These are phyloP conservation scores for Solanum chilense DNA, from an alignment of 257 asterid species.

Conservation along the genomic window DNA sequence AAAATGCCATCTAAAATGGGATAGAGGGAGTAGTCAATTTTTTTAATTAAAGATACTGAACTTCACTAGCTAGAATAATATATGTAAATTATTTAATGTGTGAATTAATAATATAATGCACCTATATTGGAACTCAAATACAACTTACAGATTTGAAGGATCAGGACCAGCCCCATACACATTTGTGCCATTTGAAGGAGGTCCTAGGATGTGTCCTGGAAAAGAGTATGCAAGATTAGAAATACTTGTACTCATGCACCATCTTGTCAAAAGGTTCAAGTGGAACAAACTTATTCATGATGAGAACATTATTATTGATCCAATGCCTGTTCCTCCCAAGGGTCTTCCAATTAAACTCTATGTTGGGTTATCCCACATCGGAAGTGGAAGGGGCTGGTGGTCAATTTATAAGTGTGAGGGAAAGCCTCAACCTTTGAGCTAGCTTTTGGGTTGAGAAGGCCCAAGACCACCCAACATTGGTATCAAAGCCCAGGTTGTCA, in stretches of 20 bases:
- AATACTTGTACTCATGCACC: constrained; percentile 42
- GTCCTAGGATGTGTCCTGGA: constrained; percentile 55
- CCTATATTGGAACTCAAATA: constrained; percentile 42
- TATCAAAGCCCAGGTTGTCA: too few relatives aligned
- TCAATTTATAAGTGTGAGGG: too few relatives aligned
- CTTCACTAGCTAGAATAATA: background rate
- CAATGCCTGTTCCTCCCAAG: constrained; percentile 39
- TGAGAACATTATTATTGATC: constrained; percentile 33
- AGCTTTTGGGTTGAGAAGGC: too few relatives aligned
- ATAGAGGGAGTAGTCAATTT: too few relatives aligned
- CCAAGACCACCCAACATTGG: too few relatives aligned
- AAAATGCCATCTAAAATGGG: too few relatives aligned
- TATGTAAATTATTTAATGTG: background rate
- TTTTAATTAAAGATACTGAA: background rate
- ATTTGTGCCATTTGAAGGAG: constrained; percentile 46
- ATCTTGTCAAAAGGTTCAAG: constrained; percentile 34
- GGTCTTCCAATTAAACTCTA: constrained; percentile 45
- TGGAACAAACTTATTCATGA: constrained; percentile 35
- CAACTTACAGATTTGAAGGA: constrained; percentile 45
- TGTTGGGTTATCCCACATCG: too few relatives aligned
- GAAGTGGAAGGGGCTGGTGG: too few relatives aligned
- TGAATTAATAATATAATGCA: constrained; percentile 2
- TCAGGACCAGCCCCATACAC: constrained; percentile 49
- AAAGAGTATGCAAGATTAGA: constrained; percentile 40
- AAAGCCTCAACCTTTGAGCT: too few relatives aligned